These are phyloP conservation scores for Ophiostoma tasmaniense DNA, from an alignment of 2,329 filamentous ascomycete genomes.

Conservation along the genomic window DNA sequence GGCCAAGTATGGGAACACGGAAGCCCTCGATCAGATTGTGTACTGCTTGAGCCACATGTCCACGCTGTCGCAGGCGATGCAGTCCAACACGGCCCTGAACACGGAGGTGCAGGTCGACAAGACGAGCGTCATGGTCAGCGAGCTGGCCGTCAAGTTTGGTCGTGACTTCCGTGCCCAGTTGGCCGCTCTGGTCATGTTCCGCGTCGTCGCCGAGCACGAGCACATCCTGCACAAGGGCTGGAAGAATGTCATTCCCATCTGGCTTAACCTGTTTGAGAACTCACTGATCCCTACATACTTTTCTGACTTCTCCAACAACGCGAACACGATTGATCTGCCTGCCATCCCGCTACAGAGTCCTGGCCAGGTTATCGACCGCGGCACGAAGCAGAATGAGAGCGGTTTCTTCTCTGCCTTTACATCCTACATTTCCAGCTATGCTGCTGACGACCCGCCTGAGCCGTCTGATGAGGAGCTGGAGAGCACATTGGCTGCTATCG, in stretches of 20 bases:
- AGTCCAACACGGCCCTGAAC: conserved; percentile 79
- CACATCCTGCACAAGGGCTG: conserved; percentile 65
- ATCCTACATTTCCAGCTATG: conserved; percentile 97
- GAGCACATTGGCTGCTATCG: conserved; percentile 86
- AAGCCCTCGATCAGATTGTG: conserved; percentile 87
- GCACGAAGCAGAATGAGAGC: conserved; percentile 65
- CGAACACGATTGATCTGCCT: conserved; percentile 58
- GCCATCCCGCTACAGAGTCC: conserved; percentile 84
- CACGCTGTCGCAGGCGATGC: conserved; percentile 55
- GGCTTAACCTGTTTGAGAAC: conserved; percentile 93
- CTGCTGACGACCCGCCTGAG: conserved; percentile 93
- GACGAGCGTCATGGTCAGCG: conserved; percentile 88
- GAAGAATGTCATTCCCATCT: conserved; percentile 81
- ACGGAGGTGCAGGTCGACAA: conserved; percentile 91
- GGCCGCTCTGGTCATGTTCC: conserved; percentile 90
- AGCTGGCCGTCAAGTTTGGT: conserved; percentile 91
- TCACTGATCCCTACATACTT: conserved; percentile 82
- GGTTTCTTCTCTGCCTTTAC: conserved; percentile 92
- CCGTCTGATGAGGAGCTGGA: conserved; percentile 96
- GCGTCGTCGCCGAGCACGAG: conserved; percentile 81
- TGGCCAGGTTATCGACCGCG: conserved; percentile 86
- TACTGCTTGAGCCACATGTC: conserved; percentile 86
- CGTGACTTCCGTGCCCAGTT: conserved; percentile 89
- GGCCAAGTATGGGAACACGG: conserved; percentile 69
- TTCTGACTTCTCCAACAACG: conserved; percentile 50